These are phyloP conservation scores for Leptodontidium sp. DNA, from an alignment of 2,329 filamentous ascomycete species.

Conservation along the genomic window DNA sequence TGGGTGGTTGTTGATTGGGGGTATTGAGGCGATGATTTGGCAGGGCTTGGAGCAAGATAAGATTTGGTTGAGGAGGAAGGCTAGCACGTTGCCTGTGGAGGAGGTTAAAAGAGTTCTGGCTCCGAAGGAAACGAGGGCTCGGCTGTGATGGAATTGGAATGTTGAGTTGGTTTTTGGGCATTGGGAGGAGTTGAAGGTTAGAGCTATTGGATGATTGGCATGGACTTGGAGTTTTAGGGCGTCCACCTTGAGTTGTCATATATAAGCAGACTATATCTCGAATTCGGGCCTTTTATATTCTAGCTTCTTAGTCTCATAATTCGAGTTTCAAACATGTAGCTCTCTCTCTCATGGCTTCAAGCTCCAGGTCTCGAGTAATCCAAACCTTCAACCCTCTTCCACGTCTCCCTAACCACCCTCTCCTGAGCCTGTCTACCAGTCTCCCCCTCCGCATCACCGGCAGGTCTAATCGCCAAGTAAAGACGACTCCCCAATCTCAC, in stretches of 20 bases:
- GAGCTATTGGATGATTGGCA: not conserved
- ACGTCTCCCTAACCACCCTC: constrained; percentile 74
- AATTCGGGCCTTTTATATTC: too few relatives aligned
- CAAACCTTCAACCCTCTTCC: constrained; percentile 71
- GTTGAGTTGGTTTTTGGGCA: too few relatives aligned
- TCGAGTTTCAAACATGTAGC: not conserved
- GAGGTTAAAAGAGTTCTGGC: constrained; percentile 63
- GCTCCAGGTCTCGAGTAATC: constrained; percentile 73
- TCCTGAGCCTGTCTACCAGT: constrained; percentile 73
- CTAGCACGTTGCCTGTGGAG: constrained; percentile 66
- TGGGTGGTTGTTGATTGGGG: constrained; percentile 42
- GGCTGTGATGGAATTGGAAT: constrained; percentile 1
- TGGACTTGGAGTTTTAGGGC: not conserved
- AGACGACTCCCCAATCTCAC: constrained; percentile 71
- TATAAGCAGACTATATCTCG: too few relatives aligned
- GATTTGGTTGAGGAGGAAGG: constrained; percentile 63
- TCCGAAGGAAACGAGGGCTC: constrained; percentile 29
- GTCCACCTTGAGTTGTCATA: not conserved
- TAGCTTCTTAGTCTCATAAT: too few relatives aligned
- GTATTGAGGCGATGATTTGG: constrained; percentile 45
- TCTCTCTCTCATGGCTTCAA: constrained; percentile 37
- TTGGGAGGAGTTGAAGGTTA: not conserved
- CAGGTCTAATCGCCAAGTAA: constrained; percentile 77
- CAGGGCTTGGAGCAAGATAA: constrained; percentile 45
- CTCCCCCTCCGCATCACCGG: constrained; percentile 66